Base-by-base conservation (phyloP, 2,329 filamentous ascomycete genomes). In the Dendrostoma leiphaemia region DNA sequence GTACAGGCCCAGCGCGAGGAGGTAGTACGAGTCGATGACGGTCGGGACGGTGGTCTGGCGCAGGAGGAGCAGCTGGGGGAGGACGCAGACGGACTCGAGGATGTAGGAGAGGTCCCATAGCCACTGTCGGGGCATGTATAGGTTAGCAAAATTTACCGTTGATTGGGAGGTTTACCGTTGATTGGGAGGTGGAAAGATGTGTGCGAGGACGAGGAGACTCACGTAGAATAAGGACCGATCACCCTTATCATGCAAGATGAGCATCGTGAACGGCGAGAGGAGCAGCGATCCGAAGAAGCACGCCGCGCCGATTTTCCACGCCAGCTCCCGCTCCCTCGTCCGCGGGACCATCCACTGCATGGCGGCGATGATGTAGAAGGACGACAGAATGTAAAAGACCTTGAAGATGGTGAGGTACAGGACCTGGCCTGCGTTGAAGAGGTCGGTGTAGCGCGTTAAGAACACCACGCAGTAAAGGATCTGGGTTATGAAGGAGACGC, bases 1-100 rank as follows among this genome's bases (percentile, higher is more conserved):
- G 74, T 97, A 97, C 12, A 87, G 87, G 32, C 92, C 93, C 1
- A 97, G 82, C 1, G 91, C 85, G 47, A 94, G 77, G 52, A 97
- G 88, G 71, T 97, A 97, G 74, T 89, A 96, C n/a, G 90, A 96
- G 69, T 96, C 90, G 72, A 97, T 92, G 44, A 97, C 93, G 46
- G 93, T 97, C 0, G 93, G 93, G 0, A 97, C 91, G 24, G 86
- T 91, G n/a, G 93, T 97, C 71, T 97, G 91, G 56, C 93, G 89
- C 13, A 97, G 84, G 40, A 97, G 85, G 6, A 97, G 82, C 1
- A 97, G 85, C 69, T 97, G 93, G 0, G 93, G 93, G 19, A 97
- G 84, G 31, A 97, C 84, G 69, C 89, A 94, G 57, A 95, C 84
- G 31, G 91, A 93, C 73, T 97, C 93, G 65, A 97, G 87, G 61